phyloP scores from a whole-genome alignment of 2,329 filamentous ascomycete genomes.

The Neopestalotiopsis sp. region DNA sequence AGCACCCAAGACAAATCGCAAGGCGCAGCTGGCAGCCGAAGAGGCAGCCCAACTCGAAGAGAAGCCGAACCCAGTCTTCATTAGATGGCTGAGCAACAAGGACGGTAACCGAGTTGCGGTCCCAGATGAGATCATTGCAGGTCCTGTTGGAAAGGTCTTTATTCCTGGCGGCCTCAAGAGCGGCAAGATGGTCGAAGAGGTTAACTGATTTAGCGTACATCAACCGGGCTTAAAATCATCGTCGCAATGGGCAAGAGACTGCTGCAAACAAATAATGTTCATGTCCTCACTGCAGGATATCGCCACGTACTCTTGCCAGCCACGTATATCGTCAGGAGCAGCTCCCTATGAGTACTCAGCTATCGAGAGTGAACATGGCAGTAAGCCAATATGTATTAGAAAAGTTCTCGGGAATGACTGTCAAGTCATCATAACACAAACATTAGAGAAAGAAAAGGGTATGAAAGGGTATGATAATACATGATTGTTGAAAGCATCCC shows the following conservation, averaged over 20 bases:
- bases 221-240: background rate
- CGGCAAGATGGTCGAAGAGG: conserved; percentile 62
- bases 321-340: background rate
- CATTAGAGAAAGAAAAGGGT: background rate
- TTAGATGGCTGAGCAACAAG: conserved; percentile 74
- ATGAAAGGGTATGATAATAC: background rate
- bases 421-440: no score
- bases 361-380: no score
- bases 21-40: conserved; percentile 52
- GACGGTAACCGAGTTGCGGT: conserved; percentile 68
- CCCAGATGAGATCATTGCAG: conserved; percentile 70
- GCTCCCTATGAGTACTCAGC: background rate
- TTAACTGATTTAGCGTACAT: conserved; percentile 29
- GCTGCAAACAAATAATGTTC: background rate
- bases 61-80: conserved; percentile 64
- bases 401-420: no score
- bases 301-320: background rate
- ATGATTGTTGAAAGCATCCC: background rate
- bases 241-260: background rate
- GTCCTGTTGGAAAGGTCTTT: conserved; percentile 68
- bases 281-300: background rate
- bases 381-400: no score
- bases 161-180: conserved; percentile 37
- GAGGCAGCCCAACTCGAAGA: conserved; percentile 54
- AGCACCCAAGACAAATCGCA: conserved; percentile 73